Base-by-base conservation (phyloP, 176 grass and related monocot genomes). In the Cenchrus americanus region DNA sequence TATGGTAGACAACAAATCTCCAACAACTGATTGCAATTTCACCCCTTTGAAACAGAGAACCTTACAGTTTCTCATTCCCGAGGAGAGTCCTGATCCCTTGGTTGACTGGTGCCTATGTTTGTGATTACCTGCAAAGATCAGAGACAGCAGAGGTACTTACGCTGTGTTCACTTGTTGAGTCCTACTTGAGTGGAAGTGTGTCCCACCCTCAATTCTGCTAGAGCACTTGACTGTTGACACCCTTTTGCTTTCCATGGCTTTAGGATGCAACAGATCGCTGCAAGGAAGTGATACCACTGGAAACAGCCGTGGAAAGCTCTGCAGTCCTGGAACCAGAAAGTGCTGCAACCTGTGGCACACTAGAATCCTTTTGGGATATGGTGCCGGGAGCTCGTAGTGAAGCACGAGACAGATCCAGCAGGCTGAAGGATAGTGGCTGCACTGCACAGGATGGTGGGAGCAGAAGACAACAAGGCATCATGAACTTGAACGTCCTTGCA, bases 61-160 rank as follows among this genome's bases (percentile, higher is more conserved):
- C 83, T 61, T 93, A 66, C 62, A 70, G 66, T 71, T 68, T 98
- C 14, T 85, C 89, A 27, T 98, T 98, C 80, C 95, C 95, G 42
- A 85, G 88, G 91, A 93, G 95, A 86, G 78, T 95, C 77, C 73
- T 98, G 87, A 86, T 98, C 58, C 92, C 92, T 75, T 95, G 92
- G 92, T 77, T 84, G 12, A 27, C 44, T 48, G 87, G 72, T 59
- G 43, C 92, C 69, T 93, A 84, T 82, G 78, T 93, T 61, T 98
- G 95, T 69, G 95, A 98, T 80, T 98, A 95, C 62, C 71, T 98
- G 73, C 92, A 98, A 64, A 79, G 70, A 73, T 88, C 87, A 69
- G 92, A 98, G 32, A 93, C 89, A 61, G 73, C 80, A 58, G 83
- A 98, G 92, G 95, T 98, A 68, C 61, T 55, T 54, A 3, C 62